Conservation (phyloP, 768 basidiomycete genomes). For the Macrocybe gigantea region DNA sequence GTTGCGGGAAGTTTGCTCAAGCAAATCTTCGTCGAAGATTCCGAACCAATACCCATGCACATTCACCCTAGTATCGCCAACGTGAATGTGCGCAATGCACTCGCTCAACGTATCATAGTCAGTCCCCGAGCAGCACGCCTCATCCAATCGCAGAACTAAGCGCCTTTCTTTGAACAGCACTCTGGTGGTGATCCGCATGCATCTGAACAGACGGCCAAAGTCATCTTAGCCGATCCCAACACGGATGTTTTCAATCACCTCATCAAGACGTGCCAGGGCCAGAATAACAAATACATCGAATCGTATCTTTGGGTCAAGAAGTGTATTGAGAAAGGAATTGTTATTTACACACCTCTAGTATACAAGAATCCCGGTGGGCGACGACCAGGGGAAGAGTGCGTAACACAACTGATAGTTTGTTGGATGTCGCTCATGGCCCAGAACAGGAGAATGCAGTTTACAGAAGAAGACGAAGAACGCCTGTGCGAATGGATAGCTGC, state of each 20-base stretch:
- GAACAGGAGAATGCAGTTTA: conserved; percentile 69
- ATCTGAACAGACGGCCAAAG: conserved; percentile 62
- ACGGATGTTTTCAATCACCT: conserved; percentile 73
- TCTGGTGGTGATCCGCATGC: conserved; percentile 77
- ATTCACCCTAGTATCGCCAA: conserved; percentile 81
- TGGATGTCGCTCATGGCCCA: background rate
- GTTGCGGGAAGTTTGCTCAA: conserved; percentile 66
- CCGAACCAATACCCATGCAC: conserved; percentile 64
- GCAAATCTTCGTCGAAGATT: conserved; percentile 71
- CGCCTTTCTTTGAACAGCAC: conserved; percentile 39
- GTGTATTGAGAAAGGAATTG: conserved; percentile 62
- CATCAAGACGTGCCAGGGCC: conserved; percentile 64
- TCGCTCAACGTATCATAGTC: conserved; percentile 70
- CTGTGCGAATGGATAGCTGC: conserved; percentile 76
- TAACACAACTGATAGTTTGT: conserved; percentile 15
- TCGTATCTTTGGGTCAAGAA: conserved; percentile 82
- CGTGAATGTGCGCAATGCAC: conserved; percentile 60
- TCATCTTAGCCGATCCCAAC: conserved; percentile 76
- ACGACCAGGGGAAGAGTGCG: conserved; percentile 73
- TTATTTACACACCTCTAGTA: conserved; percentile 68
- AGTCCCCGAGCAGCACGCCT: conserved; percentile 1
- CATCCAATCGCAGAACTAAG: no score
- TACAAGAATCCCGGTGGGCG: conserved; percentile 84
- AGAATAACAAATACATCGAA: conserved; percentile 71
- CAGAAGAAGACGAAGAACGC: conserved; percentile 68